Percentiles rank a stretch among this genome's conserved stretches.
Evolutionary conservation across 495 filamentous ascomycete genomes (phyloP).

Genomic region (Parachaetomium inaequale): DNA sequence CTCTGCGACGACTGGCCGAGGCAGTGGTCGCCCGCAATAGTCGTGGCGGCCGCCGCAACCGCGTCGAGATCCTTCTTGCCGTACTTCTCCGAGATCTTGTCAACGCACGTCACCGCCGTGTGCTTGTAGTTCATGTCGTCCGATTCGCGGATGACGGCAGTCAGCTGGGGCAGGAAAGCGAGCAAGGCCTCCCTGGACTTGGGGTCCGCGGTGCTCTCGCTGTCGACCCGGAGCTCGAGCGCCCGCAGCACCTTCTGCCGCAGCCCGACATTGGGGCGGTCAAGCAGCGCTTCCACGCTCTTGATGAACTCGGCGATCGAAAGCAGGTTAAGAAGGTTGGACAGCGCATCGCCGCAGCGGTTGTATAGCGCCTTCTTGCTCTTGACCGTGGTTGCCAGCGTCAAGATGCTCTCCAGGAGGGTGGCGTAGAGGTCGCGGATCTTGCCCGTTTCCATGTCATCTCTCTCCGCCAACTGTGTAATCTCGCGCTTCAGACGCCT

Average conservation of each 20-base stretch:
- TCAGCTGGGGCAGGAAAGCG: conserved; percentile 72
- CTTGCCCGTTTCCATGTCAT: conserved; percentile 57
- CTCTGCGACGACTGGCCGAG: conserved; percentile 67
- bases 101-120: conserved; percentile 78
- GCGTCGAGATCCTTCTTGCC: conserved; percentile 76
- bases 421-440: conserved; percentile 65
- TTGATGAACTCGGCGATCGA: conserved; percentile 82
- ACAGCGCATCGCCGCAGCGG: conserved; percentile 64
- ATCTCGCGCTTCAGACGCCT: conserved; percentile 48
- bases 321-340: conserved; percentile 70
- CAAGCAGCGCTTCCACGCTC: conserved; percentile 72
- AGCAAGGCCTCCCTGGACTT: conserved; percentile 66
- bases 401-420: conserved; percentile 64
- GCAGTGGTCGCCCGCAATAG: conserved; percentile 71
- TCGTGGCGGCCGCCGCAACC: conserved; percentile 62
- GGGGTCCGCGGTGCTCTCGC: conserved; percentile 61
- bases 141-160: conserved; percentile 66
- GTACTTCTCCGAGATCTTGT: conserved; percentile 85
- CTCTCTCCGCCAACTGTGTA: conserved; percentile 46
- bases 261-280: conserved; percentile 64
- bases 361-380: conserved; percentile 58
- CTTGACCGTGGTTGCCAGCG: conserved; percentile 57
- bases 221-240: conserved; percentile 68
- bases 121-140: conserved; percentile 70
- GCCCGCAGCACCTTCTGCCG: conserved; percentile 76